These are phyloP conservation scores for Bonnemaisonia californica DNA, from an alignment of 31 red algal species.

Conservation along the genomic window DNA sequence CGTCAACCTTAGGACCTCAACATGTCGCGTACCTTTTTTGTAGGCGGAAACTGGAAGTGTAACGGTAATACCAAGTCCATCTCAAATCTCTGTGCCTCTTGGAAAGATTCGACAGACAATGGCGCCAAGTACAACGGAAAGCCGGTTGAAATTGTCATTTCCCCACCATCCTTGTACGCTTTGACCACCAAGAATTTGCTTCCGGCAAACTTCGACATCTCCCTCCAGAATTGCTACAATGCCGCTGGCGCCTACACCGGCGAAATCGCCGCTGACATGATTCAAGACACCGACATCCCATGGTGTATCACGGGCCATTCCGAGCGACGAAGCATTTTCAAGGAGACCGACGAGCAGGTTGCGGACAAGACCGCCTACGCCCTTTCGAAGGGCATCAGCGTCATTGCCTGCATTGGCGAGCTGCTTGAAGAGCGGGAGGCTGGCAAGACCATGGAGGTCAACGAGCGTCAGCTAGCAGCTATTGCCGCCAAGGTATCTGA, in stretches of 20 bases:
- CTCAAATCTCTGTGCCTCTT: conserved; percentile 69
- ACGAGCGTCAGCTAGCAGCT: conserved; percentile 85
- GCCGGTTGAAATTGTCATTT: conserved; percentile 90
- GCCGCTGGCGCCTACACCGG: conserved; percentile 89
- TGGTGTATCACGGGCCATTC: conserved; percentile 96
- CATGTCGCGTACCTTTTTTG: conserved; percentile 87
- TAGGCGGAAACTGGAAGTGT: conserved; percentile 99
- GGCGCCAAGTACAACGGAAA: conserved; percentile 59
- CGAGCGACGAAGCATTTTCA: conserved; percentile 79
- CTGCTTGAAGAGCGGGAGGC: conserved; percentile 88
- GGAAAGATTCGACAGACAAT: conserved; percentile 63
- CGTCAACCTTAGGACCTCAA: neutral
- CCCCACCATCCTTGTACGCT: conserved; percentile 79
- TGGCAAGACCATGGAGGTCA: conserved; percentile 84
- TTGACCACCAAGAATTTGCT: conserved; percentile 55
- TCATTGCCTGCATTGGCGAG: conserved; percentile 96
- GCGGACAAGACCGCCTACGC: conserved; percentile 93
- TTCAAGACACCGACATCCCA: conserved; percentile 62
- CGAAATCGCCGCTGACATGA: conserved; percentile 95
- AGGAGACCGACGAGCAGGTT: conserved; percentile 80
- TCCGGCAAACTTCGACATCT: conserved; percentile 71
- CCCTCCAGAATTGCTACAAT: conserved; percentile 85
- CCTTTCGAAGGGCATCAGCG: conserved; percentile 78
- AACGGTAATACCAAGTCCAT: conserved; percentile 80
- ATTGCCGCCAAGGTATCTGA: conserved; percentile 71